Percentiles rank a stretch among this genome's conserved stretches.
Evolutionary conservation across 768 basidiomycete genomes (phyloP).

Genomic region (Pholiota microspora): DNA sequence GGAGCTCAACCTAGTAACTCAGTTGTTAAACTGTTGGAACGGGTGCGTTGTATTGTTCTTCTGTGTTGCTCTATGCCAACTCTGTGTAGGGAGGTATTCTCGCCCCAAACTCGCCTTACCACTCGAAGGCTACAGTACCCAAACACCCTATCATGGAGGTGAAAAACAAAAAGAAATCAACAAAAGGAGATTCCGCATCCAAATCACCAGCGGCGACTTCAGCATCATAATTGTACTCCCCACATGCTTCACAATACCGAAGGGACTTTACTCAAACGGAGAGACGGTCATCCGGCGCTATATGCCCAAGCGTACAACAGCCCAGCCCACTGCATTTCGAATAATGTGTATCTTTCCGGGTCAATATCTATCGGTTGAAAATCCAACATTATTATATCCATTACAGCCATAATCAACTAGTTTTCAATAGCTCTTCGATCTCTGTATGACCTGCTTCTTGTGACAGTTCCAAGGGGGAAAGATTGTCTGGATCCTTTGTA

Average conservation of each 20-base stretch:
- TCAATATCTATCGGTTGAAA: constrained; percentile 1
- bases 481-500: constrained; percentile 63
- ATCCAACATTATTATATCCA: constrained; percentile 12
- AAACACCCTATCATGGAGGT: constrained; percentile 17
- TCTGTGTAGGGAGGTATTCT: constrained; percentile 57
- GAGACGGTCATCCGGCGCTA: background rate
- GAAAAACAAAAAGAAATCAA: background rate
- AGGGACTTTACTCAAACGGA: background rate
- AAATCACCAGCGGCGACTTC: background rate
- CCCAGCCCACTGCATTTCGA: background rate
- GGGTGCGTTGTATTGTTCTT: constrained; percentile 49
- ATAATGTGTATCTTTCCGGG: background rate
- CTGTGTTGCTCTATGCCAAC: background rate
- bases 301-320: background rate
- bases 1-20: constrained; percentile 83
- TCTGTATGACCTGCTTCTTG: constrained; percentile 54
- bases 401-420: constrained; percentile 15
- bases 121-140: constrained; percentile 30
- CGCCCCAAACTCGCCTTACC: constrained; percentile 54
- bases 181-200: background rate
- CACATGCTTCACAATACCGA: background rate
- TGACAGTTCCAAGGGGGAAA: constrained; percentile 62
- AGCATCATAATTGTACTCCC: background rate
- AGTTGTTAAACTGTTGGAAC: constrained; percentile 72
- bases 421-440: constrained; percentile 37